Evolutionary conservation across 2,329 filamentous ascomycete species (phyloP).

Genomic region (Spiromastix sp.): DNA sequence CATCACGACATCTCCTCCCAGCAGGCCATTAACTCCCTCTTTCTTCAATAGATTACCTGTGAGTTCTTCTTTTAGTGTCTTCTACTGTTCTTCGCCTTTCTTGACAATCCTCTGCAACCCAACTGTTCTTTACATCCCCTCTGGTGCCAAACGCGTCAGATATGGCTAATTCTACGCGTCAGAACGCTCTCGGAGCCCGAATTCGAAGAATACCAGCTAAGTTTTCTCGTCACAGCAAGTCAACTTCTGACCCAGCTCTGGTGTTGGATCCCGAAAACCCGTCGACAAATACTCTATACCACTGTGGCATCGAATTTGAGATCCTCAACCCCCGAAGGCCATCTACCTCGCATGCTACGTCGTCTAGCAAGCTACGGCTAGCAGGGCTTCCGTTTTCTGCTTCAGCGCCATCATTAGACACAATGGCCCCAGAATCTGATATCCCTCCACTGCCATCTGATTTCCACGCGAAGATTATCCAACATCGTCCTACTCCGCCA

Average conservation of each 20-base stretch:
- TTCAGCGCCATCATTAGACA: background rate
- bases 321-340: conserved; percentile 10
- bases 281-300: conserved; percentile 6
- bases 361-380: background rate
- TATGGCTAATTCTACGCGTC: conserved; percentile 10
- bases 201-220: conserved; percentile 9
- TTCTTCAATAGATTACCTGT: no score
- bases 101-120: no score
- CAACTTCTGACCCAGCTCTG: conserved; percentile 7
- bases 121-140: no score
- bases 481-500: conserved; percentile 9
- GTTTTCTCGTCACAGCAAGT: conserved; percentile 8
- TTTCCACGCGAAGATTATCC: background rate
- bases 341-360: conserved; percentile 1
- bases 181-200: conserved; percentile 10
- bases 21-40: no score
- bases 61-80: no score
- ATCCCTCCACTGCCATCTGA: background rate
- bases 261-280: background rate
- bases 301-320: conserved; percentile 13
- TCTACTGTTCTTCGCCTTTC: no score
- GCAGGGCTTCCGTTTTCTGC: background rate
- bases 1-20: background rate
- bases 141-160: no score
- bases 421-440: background rate